Conservation (phyloP, 805 yeast genomes). For the Trichomonascus vanleenenianus region DNA sequence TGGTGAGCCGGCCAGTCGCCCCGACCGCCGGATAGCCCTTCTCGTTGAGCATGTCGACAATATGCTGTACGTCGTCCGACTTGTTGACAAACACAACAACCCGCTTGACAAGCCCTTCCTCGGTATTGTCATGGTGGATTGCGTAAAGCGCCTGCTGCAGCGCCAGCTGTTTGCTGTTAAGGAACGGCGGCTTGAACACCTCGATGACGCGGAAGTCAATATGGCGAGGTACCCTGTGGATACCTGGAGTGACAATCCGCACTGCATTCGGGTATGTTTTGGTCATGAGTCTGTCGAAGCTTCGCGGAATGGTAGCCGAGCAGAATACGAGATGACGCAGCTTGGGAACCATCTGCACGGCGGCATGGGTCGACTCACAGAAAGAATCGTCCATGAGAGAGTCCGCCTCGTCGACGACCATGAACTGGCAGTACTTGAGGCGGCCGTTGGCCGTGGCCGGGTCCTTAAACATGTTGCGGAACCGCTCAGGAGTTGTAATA, state of each 20-base stretch:
- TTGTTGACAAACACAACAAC: constrained; percentile 80
- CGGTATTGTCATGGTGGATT: constrained; percentile 76
- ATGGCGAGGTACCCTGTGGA: constrained; percentile 77
- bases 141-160: constrained; percentile 84
- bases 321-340: constrained; percentile 64
- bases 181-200: constrained; percentile 69
- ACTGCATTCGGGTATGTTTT: constrained; percentile 56
- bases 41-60: constrained; percentile 47
- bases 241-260: constrained; percentile 66
- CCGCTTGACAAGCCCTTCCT: constrained; percentile 65
- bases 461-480: constrained; percentile 34
- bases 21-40: constrained; percentile 55
- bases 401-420: constrained; percentile 91
- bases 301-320: constrained; percentile 84
- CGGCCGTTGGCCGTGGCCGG: constrained; percentile 20
- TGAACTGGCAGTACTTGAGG: constrained; percentile 43
- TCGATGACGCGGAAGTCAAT: constrained; percentile 70
- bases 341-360: constrained; percentile 43
- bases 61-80: constrained; percentile 50
- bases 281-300: constrained; percentile 55
- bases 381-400: constrained; percentile 80
- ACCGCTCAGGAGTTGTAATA: constrained; percentile 79
- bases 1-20: constrained; percentile 56
- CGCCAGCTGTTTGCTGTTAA: constrained; percentile 76
- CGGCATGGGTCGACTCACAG: constrained; percentile 52